Percentiles rank a stretch among this genome's conserved stretches.
Evolutionary conservation across 2,329 filamentous ascomycete genomes (phyloP).

Genomic region (Diaporthe sp.): DNA sequence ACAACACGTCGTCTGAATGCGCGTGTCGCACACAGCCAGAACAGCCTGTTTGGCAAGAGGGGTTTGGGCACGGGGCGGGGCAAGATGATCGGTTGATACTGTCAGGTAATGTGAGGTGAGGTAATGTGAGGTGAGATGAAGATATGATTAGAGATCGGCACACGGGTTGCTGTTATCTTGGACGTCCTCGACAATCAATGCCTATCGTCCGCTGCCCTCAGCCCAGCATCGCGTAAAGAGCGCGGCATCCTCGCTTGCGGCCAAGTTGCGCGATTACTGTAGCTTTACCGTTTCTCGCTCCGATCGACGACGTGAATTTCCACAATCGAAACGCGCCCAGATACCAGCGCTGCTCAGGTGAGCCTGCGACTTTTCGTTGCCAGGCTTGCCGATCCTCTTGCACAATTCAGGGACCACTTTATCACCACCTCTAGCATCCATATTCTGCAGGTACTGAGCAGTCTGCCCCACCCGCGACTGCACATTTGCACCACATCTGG

Average conservation of each 20-base stretch:
- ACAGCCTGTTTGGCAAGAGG: background rate
- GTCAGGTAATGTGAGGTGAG: background rate
- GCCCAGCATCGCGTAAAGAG: slow-evolving; percentile 9
- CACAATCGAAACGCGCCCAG: slow-evolving; percentile 15
- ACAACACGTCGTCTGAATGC: slow-evolving; percentile 11
- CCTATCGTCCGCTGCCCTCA: background rate
- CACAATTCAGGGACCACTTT: slow-evolving; percentile 24
- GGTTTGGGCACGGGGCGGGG: background rate
- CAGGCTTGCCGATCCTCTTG: background rate
- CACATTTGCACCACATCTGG: background rate
- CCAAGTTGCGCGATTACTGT: slow-evolving; percentile 19
- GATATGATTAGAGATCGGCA: slow-evolving; percentile 1
- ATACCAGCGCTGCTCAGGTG: slow-evolving; percentile 19
- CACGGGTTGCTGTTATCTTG: slow-evolving; percentile 6
- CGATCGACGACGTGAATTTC: slow-evolving; percentile 22
- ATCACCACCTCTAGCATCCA: background rate
- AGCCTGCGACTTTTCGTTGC: slow-evolving; percentile 4
- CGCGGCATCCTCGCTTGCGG: slow-evolving; percentile 16
- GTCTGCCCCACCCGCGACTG: too few species aligned
- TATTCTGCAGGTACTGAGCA: slow-evolving; percentile 18
- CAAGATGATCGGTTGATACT: background rate
- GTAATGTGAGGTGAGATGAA: background rate
- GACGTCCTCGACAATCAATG: background rate
- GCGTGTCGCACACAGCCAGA: background rate
- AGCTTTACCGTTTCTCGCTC: background rate